Evolutionary conservation across 306 rosid genomes (phyloP).

Genomic region (Luffa aegyptiaca): DNA sequence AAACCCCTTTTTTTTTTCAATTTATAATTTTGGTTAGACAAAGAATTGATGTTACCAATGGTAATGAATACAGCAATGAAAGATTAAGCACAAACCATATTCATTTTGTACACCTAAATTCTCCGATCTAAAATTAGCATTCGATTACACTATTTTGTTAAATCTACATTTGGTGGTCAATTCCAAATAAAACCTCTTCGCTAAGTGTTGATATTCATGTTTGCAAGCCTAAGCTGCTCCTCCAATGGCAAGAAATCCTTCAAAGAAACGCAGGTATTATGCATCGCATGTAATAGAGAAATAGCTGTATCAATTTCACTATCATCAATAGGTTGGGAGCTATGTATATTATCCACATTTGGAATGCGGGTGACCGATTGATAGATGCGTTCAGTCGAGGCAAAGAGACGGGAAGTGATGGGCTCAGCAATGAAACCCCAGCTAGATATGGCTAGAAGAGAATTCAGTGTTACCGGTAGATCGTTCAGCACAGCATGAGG

Average conservation of each 20-base stretch:
- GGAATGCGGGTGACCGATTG: slow-evolving; percentile 23
- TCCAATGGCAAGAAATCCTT: slow-evolving; percentile 67
- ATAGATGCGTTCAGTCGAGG: slow-evolving; percentile 60
- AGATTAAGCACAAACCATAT: not conserved
- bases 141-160: not conserved
- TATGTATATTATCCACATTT: slow-evolving; percentile 20
- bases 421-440: slow-evolving; percentile 55
- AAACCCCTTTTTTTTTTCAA: not conserved
- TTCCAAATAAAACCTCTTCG: not conserved
- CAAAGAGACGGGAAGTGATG: slow-evolving; percentile 39
- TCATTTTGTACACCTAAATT: not conserved
- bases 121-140: not conserved
- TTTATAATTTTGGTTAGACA: not conserved
- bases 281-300: slow-evolving; percentile 43
- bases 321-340: slow-evolving; percentile 52
- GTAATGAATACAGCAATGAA: not conserved
- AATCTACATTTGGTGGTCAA: not conserved
- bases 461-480: slow-evolving; percentile 67
- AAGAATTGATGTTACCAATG: not conserved
- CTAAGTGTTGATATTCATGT: slow-evolving; percentile 26
- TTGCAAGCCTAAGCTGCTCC: slow-evolving; percentile 69
- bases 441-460: slow-evolving; percentile 44
- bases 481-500: slow-evolving; percentile 46
- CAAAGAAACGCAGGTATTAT: slow-evolving; percentile 42
- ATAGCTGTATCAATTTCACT: slow-evolving; percentile 45